phyloP scores from a whole-genome alignment of 2,329 filamentous ascomycete genomes.

The Verticillium tricorpus region DNA sequence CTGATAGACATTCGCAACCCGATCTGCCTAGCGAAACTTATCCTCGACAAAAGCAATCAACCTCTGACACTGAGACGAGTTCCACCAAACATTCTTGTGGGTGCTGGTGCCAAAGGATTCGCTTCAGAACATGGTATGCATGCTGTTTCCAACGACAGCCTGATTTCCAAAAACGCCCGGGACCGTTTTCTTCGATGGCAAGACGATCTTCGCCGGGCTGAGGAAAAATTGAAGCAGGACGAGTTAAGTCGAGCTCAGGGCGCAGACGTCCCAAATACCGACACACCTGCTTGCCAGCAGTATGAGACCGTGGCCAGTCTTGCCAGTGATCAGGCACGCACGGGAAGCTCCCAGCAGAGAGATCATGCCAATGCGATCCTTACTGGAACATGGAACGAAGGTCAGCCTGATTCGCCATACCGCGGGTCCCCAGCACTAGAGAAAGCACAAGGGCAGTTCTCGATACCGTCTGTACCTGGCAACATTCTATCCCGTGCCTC shows the following conservation, averaged over 20 bases:
- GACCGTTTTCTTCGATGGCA: slow-evolving; percentile 79
- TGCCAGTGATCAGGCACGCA: not conserved
- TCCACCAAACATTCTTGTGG: slow-evolving; percentile 86
- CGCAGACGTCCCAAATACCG: slow-evolving; percentile 10
- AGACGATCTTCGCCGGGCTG: slow-evolving; percentile 63
- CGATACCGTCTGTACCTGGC: not conserved
- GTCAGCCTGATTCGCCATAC: slow-evolving; percentile 54
- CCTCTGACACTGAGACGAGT: slow-evolving; percentile 82
- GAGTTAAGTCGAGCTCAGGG: slow-evolving; percentile 17
- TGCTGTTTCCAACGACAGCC: slow-evolving; percentile 65
- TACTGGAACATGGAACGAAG: slow-evolving; percentile 58
- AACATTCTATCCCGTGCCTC: slow-evolving; percentile 4
- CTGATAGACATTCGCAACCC: slow-evolving; percentile 82
- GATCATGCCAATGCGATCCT: slow-evolving; percentile 53
- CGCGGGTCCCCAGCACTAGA: slow-evolving; percentile 15
- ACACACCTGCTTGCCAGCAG: slow-evolving; percentile 18
- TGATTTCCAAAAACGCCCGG: slow-evolving; percentile 75
- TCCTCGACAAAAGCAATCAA: slow-evolving; percentile 72
- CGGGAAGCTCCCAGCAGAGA: slow-evolving; percentile 22
- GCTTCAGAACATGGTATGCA: slow-evolving; percentile 73
- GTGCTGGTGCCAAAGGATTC: slow-evolving; percentile 81
- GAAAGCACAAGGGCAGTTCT: not conserved
- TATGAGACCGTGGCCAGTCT: slow-evolving; percentile 24
- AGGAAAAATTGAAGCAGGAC: slow-evolving; percentile 33
- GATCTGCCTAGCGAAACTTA: slow-evolving; percentile 76